These are phyloP conservation scores for Oryza australiensis DNA, from an alignment of 176 grass and related monocot genomes.

Conservation along the genomic window DNA sequence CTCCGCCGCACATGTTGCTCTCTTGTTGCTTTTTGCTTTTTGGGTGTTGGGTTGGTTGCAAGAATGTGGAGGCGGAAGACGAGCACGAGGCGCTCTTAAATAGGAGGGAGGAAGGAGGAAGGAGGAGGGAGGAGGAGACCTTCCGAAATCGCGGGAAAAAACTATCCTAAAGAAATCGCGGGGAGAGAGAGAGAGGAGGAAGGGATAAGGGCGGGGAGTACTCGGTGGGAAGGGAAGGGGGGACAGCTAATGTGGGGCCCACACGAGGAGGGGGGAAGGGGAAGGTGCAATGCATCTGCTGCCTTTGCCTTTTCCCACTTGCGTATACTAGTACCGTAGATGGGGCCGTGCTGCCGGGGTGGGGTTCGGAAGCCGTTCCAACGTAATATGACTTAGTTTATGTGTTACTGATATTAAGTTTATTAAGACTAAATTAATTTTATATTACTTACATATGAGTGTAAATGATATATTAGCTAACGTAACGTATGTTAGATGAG, in stretches of 20 bases:
- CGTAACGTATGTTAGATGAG: too few relatives aligned
- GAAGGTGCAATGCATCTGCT: conserved; percentile 36
- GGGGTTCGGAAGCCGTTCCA: too few relatives aligned
- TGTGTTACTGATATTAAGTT: too few relatives aligned
- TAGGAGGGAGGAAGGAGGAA: too few relatives aligned
- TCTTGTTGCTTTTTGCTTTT: background rate
- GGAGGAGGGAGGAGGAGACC: too few relatives aligned
- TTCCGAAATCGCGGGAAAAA: conserved; percentile 30
- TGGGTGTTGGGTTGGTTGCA: background rate
- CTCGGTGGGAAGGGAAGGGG: background rate
- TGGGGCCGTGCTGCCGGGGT: background rate
- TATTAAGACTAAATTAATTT: too few relatives aligned
- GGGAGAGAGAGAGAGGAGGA: too few relatives aligned
- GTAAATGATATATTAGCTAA: too few relatives aligned
- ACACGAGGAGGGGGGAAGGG: background rate
- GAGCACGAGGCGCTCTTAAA: conserved; percentile 1
- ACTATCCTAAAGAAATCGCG: background rate
- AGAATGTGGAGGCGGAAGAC: fast-evolving
- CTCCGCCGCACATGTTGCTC: conserved; percentile 67
- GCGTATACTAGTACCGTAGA: too few relatives aligned
- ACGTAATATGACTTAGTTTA: too few relatives aligned
- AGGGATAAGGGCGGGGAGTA: background rate
- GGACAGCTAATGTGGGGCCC: conserved; percentile 11
- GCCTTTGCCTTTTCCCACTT: background rate
- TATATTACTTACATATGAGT: too few relatives aligned